Percentiles rank a stretch among this genome's conserved stretches.
Evolutionary conservation across 148 eudicot species (phyloP).

Genomic region (Polygonum maritimum): DNA sequence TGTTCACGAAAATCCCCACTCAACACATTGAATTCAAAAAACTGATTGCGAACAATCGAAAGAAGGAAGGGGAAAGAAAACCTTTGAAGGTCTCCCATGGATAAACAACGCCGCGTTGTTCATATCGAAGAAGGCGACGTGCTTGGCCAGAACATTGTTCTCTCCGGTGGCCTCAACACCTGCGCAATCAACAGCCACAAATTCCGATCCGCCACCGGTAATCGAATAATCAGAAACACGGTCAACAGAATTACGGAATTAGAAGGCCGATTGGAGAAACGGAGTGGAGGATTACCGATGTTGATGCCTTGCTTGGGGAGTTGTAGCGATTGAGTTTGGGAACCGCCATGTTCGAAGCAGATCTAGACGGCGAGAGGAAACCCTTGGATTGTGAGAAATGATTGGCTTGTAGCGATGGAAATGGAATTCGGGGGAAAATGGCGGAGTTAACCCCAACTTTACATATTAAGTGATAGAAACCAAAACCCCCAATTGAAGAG

Average conservation of each 20-base stretch:
- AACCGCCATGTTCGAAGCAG: constrained; percentile 5
- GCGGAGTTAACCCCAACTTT: too few species aligned
- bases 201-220: background rate
- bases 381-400: background rate
- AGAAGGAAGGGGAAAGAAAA: background rate
- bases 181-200: background rate
- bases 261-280: background rate
- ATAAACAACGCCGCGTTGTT: constrained; percentile 69
- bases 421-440: background rate
- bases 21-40: background rate
- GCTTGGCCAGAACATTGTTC: constrained; percentile 46
- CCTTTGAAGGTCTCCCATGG: constrained; percentile 80
- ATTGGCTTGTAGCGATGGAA: background rate
- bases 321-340: constrained; percentile 1
- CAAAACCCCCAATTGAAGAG: too few species aligned
- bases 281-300: background rate
- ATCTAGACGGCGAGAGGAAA: background rate
- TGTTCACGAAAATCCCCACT: constrained; percentile 11
- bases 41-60: background rate
- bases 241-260: too few species aligned
- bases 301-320: background rate
- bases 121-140: constrained; percentile 59
- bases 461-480: too few species aligned
- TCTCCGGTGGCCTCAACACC: constrained; percentile 14
- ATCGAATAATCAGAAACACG: background rate